Conservation (phyloP, 768 basidiomycete genomes). For the Heimioporus sp. region DNA sequence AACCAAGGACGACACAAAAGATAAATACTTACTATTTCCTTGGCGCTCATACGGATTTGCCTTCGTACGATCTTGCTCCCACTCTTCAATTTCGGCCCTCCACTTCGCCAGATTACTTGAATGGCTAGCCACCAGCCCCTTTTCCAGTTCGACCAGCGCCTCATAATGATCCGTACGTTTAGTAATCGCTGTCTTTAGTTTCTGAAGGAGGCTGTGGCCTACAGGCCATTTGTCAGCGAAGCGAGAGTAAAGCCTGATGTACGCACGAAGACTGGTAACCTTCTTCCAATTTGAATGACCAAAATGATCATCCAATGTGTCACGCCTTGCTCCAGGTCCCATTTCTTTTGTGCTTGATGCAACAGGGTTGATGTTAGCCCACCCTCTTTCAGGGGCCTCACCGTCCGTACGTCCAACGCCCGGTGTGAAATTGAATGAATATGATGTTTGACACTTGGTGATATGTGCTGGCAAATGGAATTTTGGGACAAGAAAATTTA, state of each 20-base stretch:
- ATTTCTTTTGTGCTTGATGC: too few species aligned
- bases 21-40: not conserved
- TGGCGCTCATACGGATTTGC: not conserved
- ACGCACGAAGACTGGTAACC: not conserved
- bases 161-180: not conserved
- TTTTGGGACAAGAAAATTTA: constrained; percentile 29
- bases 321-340: too few species aligned
- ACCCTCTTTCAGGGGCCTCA: constrained; percentile 11
- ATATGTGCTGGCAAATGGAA: constrained; percentile 38
- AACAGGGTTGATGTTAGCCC: too few species aligned
- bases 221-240: too few species aligned
- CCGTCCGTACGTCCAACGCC: constrained; percentile 14
- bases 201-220: not conserved
- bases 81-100: not conserved
- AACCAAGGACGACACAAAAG: not conserved
- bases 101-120: constrained; percentile 27
- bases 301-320: not conserved
- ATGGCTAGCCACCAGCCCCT: not conserved
- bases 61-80: not conserved
- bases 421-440: constrained; percentile 27
- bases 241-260: too few species aligned
- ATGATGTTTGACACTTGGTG: constrained; percentile 21
- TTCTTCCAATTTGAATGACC: not conserved
- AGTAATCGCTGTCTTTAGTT: not conserved
- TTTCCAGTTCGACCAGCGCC: not conserved